Evolutionary conservation across 192 early-diverging fungal genomes (phyloP).

Genomic region (Dissophora globulifera): DNA sequence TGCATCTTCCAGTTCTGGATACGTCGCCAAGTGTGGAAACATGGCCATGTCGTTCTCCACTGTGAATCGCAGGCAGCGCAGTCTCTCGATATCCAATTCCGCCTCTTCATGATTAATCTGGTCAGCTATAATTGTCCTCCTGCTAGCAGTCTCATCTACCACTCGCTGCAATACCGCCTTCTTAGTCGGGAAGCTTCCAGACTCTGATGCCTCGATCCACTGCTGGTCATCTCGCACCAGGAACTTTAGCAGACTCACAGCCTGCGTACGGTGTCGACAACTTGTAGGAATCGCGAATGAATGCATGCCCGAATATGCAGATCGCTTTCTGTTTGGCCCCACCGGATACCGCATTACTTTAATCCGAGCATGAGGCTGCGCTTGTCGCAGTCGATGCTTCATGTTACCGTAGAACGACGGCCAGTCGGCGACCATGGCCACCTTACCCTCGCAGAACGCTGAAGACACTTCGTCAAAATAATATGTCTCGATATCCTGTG

Average conservation of each 20-base stretch:
- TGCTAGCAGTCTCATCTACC: conserved; percentile 14
- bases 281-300: conserved; percentile 41
- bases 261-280: conserved; percentile 8
- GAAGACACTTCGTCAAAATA: conserved; percentile 46
- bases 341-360: conserved; percentile 32
- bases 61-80: conserved; percentile 17
- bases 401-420: conserved; percentile 31
- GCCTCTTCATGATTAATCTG: background rate
- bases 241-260: conserved; percentile 18
- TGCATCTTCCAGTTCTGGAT: conserved; percentile 43
- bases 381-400: conserved; percentile 2
- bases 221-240: conserved; percentile 39
- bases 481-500: conserved; percentile 26
- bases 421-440: conserved; percentile 41
- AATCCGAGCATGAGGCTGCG: conserved; percentile 1
- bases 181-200: conserved; percentile 44
- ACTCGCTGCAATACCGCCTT: conserved; percentile 26
- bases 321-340: conserved; percentile 18
- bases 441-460: conserved; percentile 29
- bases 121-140: background rate
- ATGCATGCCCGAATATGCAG: conserved; percentile 43
- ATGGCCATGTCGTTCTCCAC: conserved; percentile 42
- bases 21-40: conserved; percentile 33
- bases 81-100: conserved; percentile 26
- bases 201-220: conserved; percentile 34